These are phyloP conservation scores for Pichia californica DNA, from an alignment of 805 yeast species.

Conservation along the genomic window DNA sequence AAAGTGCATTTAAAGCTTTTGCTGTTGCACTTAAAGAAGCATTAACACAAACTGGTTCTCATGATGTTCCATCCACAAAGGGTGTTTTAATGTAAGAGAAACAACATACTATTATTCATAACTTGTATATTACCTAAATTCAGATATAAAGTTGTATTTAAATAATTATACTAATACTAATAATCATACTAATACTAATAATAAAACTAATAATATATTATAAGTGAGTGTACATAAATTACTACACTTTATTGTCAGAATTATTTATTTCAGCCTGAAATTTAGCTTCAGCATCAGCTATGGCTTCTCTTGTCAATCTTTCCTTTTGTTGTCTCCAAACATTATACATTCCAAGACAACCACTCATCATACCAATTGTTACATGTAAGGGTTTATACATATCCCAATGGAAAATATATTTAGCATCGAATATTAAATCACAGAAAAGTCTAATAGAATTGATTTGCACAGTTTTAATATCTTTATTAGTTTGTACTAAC, in stretches of 20 bases:
- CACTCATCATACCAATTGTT: constrained; percentile 30
- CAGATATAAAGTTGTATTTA: no score
- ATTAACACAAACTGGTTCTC: constrained; percentile 69
- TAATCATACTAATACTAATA: no score
- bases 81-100: constrained; percentile 83
- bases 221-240: no score
- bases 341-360: constrained; percentile 25
- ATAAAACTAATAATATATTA: no score
- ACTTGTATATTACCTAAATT: no score
- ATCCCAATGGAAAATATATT: constrained; percentile 38
- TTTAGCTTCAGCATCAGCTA: not conserved
- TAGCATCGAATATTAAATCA: constrained; percentile 43
- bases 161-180: not conserved
- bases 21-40: constrained; percentile 92
- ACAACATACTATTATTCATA: no score
- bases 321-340: constrained; percentile 25
- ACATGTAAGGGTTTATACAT: constrained; percentile 25
- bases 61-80: constrained; percentile 94
- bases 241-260: not conserved
- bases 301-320: constrained; percentile 13
- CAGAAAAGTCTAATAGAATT: constrained; percentile 38
- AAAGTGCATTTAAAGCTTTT: constrained; percentile 91
- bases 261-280: not conserved
- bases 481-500: constrained; percentile 20
- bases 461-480: constrained; percentile 29